A percentile compares a stretch with the other conserved stretches of the same genome.
phyloP scores from a whole-genome alignment of 345 rosid species.

The thale cress (Arabidopsis thaliana) region DNA sequence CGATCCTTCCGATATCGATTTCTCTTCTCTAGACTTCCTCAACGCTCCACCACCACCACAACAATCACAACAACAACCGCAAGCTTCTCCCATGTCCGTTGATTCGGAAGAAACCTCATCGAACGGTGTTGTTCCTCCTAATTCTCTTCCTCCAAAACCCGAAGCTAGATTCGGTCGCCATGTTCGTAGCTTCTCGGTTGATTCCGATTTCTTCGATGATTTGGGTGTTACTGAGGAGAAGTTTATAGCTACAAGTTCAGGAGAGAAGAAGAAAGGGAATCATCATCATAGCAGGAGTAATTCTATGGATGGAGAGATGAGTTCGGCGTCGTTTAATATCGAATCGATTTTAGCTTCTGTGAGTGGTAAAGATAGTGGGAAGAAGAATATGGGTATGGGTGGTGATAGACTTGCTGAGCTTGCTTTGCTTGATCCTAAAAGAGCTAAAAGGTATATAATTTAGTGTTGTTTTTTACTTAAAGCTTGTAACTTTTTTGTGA shows the following conservation, averaged over 20 bases:
- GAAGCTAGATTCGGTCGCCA: slow-evolving; percentile 43
- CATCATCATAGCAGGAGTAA: slow-evolving; percentile 60
- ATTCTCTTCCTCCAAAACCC: slow-evolving; percentile 43
- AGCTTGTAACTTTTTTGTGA: neutral
- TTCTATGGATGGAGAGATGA: slow-evolving; percentile 80
- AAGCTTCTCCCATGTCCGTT: slow-evolving; percentile 52
- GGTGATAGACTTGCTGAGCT: slow-evolving; percentile 85
- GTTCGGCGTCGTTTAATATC: slow-evolving; percentile 56
- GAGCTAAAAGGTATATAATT: slow-evolving; percentile 80
- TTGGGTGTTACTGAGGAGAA: slow-evolving; percentile 49
- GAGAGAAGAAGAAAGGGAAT: slow-evolving; percentile 48
- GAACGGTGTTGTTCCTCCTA: slow-evolving; percentile 43
- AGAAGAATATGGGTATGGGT: slow-evolving; percentile 78
- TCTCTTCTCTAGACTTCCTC: slow-evolving; percentile 75
- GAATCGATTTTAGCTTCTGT: slow-evolving; percentile 56
- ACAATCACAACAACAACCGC: slow-evolving; percentile 30
- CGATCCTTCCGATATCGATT: slow-evolving; percentile 83
- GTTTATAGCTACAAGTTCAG: slow-evolving; percentile 28
- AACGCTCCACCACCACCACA: slow-evolving; percentile 42
- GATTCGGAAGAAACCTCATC: slow-evolving; percentile 76
- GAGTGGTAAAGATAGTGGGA: slow-evolving; percentile 54
- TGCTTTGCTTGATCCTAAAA: slow-evolving; percentile 88
- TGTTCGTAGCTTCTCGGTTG: slow-evolving; percentile 87
- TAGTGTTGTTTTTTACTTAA: neutral
- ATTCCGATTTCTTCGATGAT: slow-evolving; percentile 87